Evolutionary conservation across 345 rosid species (phyloP).

Genomic region (Arabidopsis suecica): DNA sequence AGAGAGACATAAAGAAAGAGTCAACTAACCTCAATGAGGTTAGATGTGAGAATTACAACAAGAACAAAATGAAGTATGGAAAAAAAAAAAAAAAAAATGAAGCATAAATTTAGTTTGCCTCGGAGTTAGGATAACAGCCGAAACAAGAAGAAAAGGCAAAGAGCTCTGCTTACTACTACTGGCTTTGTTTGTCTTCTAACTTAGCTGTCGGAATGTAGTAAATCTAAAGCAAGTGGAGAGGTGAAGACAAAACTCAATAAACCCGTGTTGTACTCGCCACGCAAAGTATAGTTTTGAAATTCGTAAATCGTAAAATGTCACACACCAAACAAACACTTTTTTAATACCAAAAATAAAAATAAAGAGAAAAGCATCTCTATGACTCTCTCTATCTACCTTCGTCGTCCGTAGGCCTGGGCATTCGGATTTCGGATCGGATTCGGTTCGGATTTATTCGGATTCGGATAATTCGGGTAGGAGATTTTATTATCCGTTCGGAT

Average conservation of each 20-base stretch:
- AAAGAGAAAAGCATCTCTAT: not conserved
- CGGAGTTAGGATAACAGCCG: slow-evolving; percentile 21
- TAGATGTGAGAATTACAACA: too few species aligned
- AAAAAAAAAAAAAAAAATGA: too few species aligned
- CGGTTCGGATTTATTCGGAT: too few species aligned
- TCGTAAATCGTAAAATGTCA: slow-evolving; percentile 26
- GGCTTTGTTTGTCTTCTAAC: slow-evolving; percentile 23
- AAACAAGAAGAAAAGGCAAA: slow-evolving; percentile 29
- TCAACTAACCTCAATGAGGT: too few species aligned
- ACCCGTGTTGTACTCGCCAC: slow-evolving; percentile 41
- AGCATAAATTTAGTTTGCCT: slow-evolving; percentile 11
- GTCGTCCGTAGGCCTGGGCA: slow-evolving; percentile 15
- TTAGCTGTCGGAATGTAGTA: slow-evolving; percentile 27
- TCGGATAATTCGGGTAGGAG: too few species aligned
- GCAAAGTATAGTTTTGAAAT: slow-evolving; percentile 29
- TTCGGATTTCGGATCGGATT: too few species aligned
- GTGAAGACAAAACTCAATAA: slow-evolving; percentile 35
- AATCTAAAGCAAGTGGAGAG: slow-evolving; percentile 34
- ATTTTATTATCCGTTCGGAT: too few species aligned
- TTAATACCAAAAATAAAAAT: not conserved
- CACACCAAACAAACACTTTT: slow-evolving; percentile 28
- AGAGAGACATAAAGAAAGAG: too few species aligned
- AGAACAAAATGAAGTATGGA: too few species aligned
- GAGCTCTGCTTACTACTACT: not conserved
- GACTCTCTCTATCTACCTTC: slow-evolving; percentile 9